These are phyloP conservation scores for Austroboletus novae-zelandiae DNA, from an alignment of 1,284 basidiomycete genomes.

Conservation along the genomic window DNA sequence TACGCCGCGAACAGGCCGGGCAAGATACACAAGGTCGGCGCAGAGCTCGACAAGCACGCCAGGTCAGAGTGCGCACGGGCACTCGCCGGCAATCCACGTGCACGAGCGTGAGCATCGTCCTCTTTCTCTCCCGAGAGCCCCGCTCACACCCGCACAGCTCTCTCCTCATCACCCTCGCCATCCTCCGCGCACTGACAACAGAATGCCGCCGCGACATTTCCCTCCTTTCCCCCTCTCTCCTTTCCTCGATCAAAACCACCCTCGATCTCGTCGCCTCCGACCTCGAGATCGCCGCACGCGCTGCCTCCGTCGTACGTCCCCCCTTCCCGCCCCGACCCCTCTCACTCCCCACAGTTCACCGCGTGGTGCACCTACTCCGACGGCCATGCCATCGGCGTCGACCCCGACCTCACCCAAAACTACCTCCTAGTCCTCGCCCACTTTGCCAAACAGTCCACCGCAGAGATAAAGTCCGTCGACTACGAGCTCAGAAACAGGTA, in stretches of 20 bases:
- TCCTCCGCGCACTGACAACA: constrained; percentile 81
- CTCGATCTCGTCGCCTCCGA: constrained; percentile 68
- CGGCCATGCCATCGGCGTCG: constrained; percentile 77
- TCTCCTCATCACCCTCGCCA: constrained; percentile 84
- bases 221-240: constrained; percentile 77
- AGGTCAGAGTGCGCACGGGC: constrained; percentile 67
- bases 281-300: constrained; percentile 81
- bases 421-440: constrained; percentile 71
- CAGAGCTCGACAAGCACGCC: constrained; percentile 80
- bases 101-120: constrained; percentile 66
- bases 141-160: constrained; percentile 47
- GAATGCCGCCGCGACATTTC: constrained; percentile 89
- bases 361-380: constrained; percentile 93
- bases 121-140: neutral
- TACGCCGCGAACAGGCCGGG: constrained; percentile 89
- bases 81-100: constrained; percentile 69
- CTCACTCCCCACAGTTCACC: constrained; percentile 59
- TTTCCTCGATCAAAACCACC: constrained; percentile 70
- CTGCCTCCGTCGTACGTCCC: constrained; percentile 74
- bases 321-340: neutral
- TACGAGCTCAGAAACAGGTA: constrained; percentile 70
- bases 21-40: constrained; percentile 84
- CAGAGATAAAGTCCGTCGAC: constrained; percentile 47
- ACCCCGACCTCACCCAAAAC: constrained; percentile 64
- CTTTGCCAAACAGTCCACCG: constrained; percentile 65